Evolutionary conservation across 345 rosid genomes (phyloP), one percentile per base, ranked within the genome.

Genomic region (Kernera saxatilis): DNA sequence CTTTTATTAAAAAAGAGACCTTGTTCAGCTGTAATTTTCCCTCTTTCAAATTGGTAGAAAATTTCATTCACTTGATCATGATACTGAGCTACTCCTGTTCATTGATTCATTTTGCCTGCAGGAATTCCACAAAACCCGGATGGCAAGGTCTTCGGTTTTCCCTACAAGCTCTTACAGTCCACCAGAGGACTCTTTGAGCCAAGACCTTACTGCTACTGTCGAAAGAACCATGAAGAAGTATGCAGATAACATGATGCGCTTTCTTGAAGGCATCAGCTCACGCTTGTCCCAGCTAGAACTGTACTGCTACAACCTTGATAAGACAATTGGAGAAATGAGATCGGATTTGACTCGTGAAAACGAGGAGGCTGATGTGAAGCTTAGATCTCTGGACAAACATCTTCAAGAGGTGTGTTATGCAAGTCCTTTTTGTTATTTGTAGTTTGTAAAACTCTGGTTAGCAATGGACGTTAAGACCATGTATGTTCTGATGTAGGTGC

Each of bases 251-350:
- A 78, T 90, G 71, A 83, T 92, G 91, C 97, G 96, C 29, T 92
- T 90, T 80, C 98, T 95, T 8, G 99, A 92, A 80, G 98, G 98
- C 54, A 80, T 92, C 78, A 95, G 98, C 80, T 95, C 98, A 1
- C 88, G 99, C 29, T 81, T 95, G 65, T 92, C 99, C 2, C 98
- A 92, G 73, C 74, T 95, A 68, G 99, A 95, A 71, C 69, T 92
- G 11, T 86, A 86, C 64, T 95, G 96, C 77, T 92, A 92, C 82
- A 95, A 90, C 72, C 96, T 92, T 60, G 99, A 95, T 77, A 95
- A 90, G 82, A 85, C 96, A 1, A 87, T 95, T 14, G 98, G 96
- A 39, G 99, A 95, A 41, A 87, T 95, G 98, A 82, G 94, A 73
- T 72, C 89, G 12, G 97, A 92, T 43, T 77, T 88, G 77, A 74